Conservation (phyloP, 345 rosid species). For the Populus simonii region DNA sequence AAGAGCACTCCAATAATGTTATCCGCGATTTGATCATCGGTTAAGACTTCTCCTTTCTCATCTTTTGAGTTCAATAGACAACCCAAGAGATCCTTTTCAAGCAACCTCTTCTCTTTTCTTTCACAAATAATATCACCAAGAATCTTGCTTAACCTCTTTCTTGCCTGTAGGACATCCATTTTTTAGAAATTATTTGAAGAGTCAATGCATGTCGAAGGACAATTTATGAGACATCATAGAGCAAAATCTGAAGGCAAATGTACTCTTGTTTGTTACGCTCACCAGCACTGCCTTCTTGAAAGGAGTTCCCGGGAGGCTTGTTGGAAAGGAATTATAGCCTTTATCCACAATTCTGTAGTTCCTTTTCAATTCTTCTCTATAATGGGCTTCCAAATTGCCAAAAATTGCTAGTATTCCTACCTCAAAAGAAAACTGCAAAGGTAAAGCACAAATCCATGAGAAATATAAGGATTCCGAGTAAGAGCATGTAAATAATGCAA, state of each 20-base stretch:
- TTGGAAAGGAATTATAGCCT: constrained; percentile 90
- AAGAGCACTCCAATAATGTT: constrained; percentile 69
- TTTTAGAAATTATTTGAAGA: not conserved
- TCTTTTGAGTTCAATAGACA: constrained; percentile 46
- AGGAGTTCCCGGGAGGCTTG: constrained; percentile 68
- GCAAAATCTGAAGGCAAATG: not conserved
- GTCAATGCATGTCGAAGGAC: not conserved
- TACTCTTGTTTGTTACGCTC: constrained; percentile 5
- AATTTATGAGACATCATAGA: not conserved
- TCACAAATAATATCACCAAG: constrained; percentile 45
- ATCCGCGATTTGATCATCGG: constrained; percentile 52
- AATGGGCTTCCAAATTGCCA: constrained; percentile 56
- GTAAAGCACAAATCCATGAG: not conserved
- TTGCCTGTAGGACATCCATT: constrained; percentile 37
- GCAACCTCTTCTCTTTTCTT: constrained; percentile 47
- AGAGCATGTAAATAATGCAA: not conserved
- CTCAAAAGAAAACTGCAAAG: constrained; percentile 74
- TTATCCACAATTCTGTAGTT: constrained; percentile 64
- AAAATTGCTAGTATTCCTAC: constrained; percentile 71
- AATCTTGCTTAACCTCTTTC: constrained; percentile 49
- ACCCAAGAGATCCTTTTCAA: constrained; percentile 46
- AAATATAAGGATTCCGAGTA: not conserved
- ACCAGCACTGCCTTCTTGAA: constrained; percentile 63
- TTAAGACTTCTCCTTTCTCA: constrained; percentile 36
- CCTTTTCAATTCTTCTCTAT: constrained; percentile 62